These are phyloP conservation scores for Climacium dendroides DNA, from an alignment of 225 moss, liverwort and hornwort genomes.

Conservation along the genomic window DNA sequence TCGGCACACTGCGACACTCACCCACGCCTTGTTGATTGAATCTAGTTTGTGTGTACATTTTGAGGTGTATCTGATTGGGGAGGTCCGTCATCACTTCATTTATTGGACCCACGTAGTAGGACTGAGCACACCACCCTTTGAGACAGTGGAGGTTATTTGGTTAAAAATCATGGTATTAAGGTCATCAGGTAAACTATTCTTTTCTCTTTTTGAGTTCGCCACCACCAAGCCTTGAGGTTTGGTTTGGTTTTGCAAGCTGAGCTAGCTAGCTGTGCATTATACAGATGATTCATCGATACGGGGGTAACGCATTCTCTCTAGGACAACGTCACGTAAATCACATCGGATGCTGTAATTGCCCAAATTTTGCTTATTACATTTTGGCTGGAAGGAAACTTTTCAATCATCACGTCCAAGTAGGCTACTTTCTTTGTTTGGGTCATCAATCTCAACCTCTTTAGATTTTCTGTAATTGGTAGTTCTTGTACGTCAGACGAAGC, in stretches of 20 bases:
- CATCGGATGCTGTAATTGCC: constrained; percentile 22
- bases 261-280: constrained; percentile 31
- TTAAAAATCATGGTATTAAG: constrained; percentile 25
- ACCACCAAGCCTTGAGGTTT: neutral
- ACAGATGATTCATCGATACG: constrained; percentile 31
- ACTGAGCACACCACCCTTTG: constrained; percentile 16
- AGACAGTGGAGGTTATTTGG: constrained; percentile 17
- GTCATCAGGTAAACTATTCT: constrained; percentile 43
- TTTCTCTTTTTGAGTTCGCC: constrained; percentile 28
- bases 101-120: neutral
- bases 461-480: neutral
- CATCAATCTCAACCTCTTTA: neutral
- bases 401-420: neutral
- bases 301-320: constrained; percentile 19
- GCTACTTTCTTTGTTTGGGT: neutral
- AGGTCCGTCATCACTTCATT: constrained; percentile 1
- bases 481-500: neutral
- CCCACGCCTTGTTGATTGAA: neutral
- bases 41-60: constrained; percentile 26
- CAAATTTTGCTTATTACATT: constrained; percentile 24
- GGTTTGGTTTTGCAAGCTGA: constrained; percentile 12
- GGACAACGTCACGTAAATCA: constrained; percentile 2
- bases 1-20: neutral
- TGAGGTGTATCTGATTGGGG: constrained; percentile 26
- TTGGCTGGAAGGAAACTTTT: constrained; percentile 6